Evolutionary conservation across 306 rosid species (phyloP).

Genomic region (Sphenostylis stenocarpa): DNA sequence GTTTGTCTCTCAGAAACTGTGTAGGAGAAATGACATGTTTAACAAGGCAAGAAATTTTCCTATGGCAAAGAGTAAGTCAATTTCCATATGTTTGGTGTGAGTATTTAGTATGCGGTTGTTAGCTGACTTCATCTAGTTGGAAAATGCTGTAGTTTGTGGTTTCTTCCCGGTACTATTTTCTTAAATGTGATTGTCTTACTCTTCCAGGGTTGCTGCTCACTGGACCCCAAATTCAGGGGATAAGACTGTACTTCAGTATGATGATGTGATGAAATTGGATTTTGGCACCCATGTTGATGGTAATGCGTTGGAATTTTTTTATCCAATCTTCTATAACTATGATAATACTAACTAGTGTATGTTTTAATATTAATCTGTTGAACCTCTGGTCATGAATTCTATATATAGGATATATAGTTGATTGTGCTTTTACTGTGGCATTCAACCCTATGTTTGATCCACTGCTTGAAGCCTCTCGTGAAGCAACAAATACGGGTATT

Average conservation of each 20-base stretch:
- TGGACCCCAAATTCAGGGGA: slow-evolving; percentile 99
- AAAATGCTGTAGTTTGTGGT: neutral
- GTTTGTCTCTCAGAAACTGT: too few relatives aligned
- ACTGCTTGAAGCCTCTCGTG: slow-evolving; percentile 94
- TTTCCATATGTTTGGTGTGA: too few relatives aligned
- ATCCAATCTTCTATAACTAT: neutral
- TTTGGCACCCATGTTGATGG: slow-evolving; percentile 98
- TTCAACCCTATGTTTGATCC: slow-evolving; percentile 94
- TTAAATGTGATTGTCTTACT: slow-evolving; percentile 21
- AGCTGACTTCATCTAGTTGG: neutral
- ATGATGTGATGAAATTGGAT: slow-evolving; percentile 97
- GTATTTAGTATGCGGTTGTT: too few relatives aligned
- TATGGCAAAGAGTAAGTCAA: too few relatives aligned
- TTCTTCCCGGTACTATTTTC: slow-evolving; percentile 5
- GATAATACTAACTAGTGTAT: slow-evolving; percentile 14
- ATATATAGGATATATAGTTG: slow-evolving; percentile 77
- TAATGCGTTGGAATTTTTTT: slow-evolving; percentile 27
- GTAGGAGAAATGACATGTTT: too few relatives aligned
- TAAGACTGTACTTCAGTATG: slow-evolving; percentile 87
- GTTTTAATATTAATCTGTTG: neutral
- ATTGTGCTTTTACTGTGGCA: slow-evolving; percentile 96
- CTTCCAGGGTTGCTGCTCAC: slow-evolving; percentile 93
- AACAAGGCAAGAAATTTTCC: too few relatives aligned
- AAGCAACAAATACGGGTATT: slow-evolving; percentile 92
- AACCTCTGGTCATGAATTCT: slow-evolving; percentile 25